These are phyloP conservation scores for Microcyclospora tardicrescens DNA, from an alignment of 2,329 filamentous ascomycete genomes.

Conservation along the genomic window DNA sequence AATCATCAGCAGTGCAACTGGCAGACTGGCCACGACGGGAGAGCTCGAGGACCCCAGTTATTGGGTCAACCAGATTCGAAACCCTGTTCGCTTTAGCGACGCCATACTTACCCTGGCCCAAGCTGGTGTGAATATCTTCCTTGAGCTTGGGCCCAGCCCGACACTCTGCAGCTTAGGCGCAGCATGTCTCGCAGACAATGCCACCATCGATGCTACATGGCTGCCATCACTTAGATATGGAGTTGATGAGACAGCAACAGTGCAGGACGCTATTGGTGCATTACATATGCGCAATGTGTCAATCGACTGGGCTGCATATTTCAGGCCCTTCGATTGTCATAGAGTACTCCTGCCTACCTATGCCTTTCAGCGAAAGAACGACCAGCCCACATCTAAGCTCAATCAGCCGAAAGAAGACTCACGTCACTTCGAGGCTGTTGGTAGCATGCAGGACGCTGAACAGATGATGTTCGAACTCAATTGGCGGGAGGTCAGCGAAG, in stretches of 20 bases:
- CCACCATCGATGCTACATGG: conserved; percentile 4
- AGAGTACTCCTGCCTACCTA: conserved; percentile 40
- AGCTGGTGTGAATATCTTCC: conserved; percentile 19
- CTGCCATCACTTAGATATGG: background rate
- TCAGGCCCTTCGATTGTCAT: conserved; percentile 34
- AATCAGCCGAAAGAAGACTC: too few relatives aligned
- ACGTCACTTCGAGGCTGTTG: too few relatives aligned
- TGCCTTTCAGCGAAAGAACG: conserved; percentile 19
- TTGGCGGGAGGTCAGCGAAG: too few relatives aligned
- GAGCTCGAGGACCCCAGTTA: conserved; percentile 7
- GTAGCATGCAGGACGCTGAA: too few relatives aligned
- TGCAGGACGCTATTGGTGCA: conserved; percentile 34
- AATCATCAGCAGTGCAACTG: conserved; percentile 14
- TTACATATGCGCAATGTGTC: conserved; percentile 42
- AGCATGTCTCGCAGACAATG: background rate
- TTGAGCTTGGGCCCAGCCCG: conserved; percentile 36
- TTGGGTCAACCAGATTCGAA: conserved; percentile 13
- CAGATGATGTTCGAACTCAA: too few relatives aligned
- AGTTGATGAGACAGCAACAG: conserved; percentile 32
- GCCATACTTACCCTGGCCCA: conserved; percentile 4
- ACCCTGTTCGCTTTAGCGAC: conserved; percentile 25
- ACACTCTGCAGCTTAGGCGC: conserved; percentile 12
- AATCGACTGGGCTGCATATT: conserved; percentile 49
- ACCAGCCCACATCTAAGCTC: too few relatives aligned
- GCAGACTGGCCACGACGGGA: conserved; percentile 5